Conservation (phyloP, 2,329 filamentous ascomycete species). For the Cladosporium phlei region DNA sequence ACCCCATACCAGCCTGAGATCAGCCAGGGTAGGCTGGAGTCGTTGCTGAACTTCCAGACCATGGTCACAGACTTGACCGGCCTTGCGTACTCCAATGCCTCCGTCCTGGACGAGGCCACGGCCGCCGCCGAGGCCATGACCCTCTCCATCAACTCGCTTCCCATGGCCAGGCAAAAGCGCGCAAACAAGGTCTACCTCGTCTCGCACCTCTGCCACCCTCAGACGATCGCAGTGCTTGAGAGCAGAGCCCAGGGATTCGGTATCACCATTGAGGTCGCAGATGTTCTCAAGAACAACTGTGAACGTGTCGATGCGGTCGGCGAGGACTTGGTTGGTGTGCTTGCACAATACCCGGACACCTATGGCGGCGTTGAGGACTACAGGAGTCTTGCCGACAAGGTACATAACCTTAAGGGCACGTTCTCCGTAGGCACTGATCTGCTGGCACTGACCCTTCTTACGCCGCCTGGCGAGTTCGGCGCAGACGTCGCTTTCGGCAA, state of each 20-base stretch:
- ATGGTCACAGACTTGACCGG: conserved; percentile 83
- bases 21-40: conserved; percentile 89
- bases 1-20: conserved; percentile 97
- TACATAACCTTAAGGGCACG: conserved; percentile 72
- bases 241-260: conserved; percentile 89
- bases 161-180: conserved; percentile 66
- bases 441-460: conserved; percentile 78
- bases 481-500: conserved; percentile 94
- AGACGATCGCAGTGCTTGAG: conserved; percentile 77
- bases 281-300: conserved; percentile 63
- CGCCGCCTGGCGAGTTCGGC: conserved; percentile 87
- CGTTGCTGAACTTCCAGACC: conserved; percentile 91
- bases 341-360: conserved; percentile 94
- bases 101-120: conserved; percentile 83
- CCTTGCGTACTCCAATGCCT: conserved; percentile 84
- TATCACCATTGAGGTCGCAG: conserved; percentile 68
- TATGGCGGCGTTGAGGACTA: conserved; percentile 76
- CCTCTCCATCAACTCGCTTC: conserved; percentile 72
- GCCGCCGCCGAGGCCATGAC: conserved; percentile 96
- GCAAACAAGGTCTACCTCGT: conserved; percentile 78
- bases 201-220: conserved; percentile 74
- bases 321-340: conserved; percentile 77
- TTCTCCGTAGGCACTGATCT: conserved; percentile 88
- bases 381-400: conserved; percentile 65
- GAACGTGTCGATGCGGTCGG: conserved; percentile 68